Conservation (phyloP, 208 protist genomes). For the Tritrichomonas musculus region DNA sequence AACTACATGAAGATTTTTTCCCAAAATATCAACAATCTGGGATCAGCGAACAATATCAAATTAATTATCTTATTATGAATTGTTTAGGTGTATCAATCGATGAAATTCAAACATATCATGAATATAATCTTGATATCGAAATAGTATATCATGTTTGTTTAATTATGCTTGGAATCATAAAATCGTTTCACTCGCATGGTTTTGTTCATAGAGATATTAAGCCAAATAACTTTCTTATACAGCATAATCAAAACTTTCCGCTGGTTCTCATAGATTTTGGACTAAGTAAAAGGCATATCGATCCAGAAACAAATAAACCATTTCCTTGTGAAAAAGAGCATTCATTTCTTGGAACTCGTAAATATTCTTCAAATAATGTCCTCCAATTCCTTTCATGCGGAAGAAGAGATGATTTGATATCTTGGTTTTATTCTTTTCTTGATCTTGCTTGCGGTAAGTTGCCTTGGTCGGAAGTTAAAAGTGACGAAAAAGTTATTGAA, state of each 20-base stretch:
- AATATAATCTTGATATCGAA: too few relatives aligned
- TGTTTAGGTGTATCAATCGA: background rate
- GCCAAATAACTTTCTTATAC: background rate
- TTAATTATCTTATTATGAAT: background rate
- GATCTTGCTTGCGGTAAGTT: too few relatives aligned
- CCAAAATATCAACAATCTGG: background rate
- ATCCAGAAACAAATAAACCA: constrained; percentile 2
- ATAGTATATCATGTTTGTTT: too few relatives aligned
- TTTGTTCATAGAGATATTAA: constrained; percentile 1
- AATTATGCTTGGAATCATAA: background rate
- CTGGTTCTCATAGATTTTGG: constrained; percentile 2
- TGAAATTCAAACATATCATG: too few relatives aligned
- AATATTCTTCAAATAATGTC: too few relatives aligned
- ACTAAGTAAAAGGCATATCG: background rate
- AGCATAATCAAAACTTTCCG: background rate
- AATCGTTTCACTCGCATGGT: background rate
- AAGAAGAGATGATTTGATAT: too few relatives aligned
- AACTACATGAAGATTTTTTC: background rate
- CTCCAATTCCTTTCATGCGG: too few relatives aligned
- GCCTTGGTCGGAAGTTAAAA: too few relatives aligned
- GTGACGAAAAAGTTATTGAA: too few relatives aligned
- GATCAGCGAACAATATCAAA: background rate
- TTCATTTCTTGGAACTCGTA: too few relatives aligned
- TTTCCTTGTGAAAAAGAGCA: background rate
- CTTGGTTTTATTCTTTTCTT: too few relatives aligned